Evolutionary conservation across 176 grass and related monocot species (phyloP), one percentile per base, ranked within the genome.

Genomic region (Paspalum vaginatum): DNA sequence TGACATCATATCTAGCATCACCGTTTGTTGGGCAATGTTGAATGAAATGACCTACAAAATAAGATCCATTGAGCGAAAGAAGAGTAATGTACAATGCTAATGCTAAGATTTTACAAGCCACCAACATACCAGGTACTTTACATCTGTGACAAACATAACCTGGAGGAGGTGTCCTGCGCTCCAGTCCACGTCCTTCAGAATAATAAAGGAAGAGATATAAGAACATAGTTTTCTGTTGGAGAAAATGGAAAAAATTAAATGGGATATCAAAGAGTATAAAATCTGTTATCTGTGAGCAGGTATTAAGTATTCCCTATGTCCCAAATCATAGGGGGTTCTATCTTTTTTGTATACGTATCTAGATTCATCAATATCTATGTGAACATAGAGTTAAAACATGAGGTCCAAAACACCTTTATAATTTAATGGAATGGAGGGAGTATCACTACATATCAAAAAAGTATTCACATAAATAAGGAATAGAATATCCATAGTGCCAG

Each of bases 131-230:
- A 80, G 93, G 86, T 50, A 93, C 79, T 92, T 99, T 99, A 76
- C 97, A 99, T 88, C 97, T 89, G 47, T 99, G 91, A 85, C 97
- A 99, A 70, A 99, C 89, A 86, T 99, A 99, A 27, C 96, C 96
- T 88, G 96, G 81, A 74, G 96, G 96, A 65, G 85, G 96, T 62
- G 85, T 82, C 81, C 81, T 91, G 25, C 89, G 84, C 50, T 99
- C 96, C 70, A 88, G 70, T 58, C 91, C 89, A 78, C 93, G 90
- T 12, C 95, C 95, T 94, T 91, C 25, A 84, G 27, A 87, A 76
- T 84, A 70, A 38, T 65, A 48, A 84, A 74, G 52, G 40, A 67
- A 56, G 45, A 75, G 46, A 60, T 70, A 60, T 54, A 83, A 50
- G 68, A 47, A 24, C 14, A 26, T 25, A 21, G 8, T 44, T 58